A percentile compares a stretch with the other conserved stretches of the same genome.
Evolutionary conservation across 2,329 filamentous ascomycete genomes (phyloP).

Genomic region (Kalmusia sp.): DNA sequence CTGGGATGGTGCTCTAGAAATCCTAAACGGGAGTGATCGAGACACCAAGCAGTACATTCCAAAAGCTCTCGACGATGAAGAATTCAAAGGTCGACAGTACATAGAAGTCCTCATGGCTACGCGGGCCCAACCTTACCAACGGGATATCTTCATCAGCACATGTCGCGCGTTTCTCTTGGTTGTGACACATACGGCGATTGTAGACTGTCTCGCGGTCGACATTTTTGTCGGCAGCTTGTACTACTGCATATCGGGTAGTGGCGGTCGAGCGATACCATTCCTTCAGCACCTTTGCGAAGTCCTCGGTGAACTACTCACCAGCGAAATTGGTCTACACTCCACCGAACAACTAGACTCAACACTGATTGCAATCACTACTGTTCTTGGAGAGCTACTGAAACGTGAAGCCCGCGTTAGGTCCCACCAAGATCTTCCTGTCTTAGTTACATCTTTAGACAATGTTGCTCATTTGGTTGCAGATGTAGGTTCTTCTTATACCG

Average conservation of each 20-base stretch:
- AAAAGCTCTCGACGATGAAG: constrained; percentile 36
- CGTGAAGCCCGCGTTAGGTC: too few species aligned
- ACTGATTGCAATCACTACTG: constrained; percentile 18
- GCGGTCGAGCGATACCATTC: constrained; percentile 41
- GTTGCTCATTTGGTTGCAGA: constrained; percentile 8
- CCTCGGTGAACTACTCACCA: background rate
- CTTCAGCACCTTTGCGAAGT: constrained; percentile 32
- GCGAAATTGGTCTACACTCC: background rate
- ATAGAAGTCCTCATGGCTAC: constrained; percentile 32
- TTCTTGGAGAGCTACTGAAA: too few species aligned
- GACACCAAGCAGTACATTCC: constrained; percentile 42
- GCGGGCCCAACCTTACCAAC: background rate
- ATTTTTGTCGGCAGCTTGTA: constrained; percentile 44
- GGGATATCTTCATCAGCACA: constrained; percentile 13
- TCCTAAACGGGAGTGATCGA: constrained; percentile 36
- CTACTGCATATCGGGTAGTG: constrained; percentile 43
- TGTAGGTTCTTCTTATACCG: background rate
- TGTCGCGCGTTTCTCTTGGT: constrained; percentile 29
- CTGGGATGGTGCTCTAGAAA: constrained; percentile 36
- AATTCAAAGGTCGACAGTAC: constrained; percentile 33
- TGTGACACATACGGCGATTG: constrained; percentile 41
- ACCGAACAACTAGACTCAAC: constrained; percentile 10
- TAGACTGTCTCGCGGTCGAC: constrained; percentile 46
- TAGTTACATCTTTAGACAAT: too few species aligned
- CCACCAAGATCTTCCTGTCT: constrained; percentile 25